Base-by-base conservation (phyloP, 2,329 filamentous ascomycete species). In the Aureobasidium subglaciale region DNA sequence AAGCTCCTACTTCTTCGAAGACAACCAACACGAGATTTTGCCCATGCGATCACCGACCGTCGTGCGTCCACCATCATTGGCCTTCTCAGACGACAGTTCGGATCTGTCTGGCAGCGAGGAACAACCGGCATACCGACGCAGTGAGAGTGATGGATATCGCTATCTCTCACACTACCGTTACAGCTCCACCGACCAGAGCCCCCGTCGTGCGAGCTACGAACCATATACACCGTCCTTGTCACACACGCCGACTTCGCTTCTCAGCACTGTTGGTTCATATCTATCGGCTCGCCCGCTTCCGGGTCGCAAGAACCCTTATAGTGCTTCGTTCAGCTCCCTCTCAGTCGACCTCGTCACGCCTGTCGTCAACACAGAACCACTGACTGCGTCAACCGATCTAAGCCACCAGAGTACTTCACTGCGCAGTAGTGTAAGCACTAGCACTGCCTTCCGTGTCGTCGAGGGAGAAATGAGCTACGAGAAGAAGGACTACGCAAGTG, bases 21-120 rank as follows among this genome's bases (percentile, higher is more conserved):
- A 70, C 16, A 62, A 68, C 53, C 43, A 56, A 15, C 64, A 66
- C 42, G 73, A 77, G 63, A 78, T 78, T 56, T 66, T 78, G 5
- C 72, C 74, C 16, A 73, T 72, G 56, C 70, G 72, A 38, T 77
- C 74, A 7, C 75, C 75, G 1, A 78, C 71, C n/a, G 60, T 74
- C 15, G 63, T 70, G 6, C 63, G 67, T 18, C 65, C 61, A 45
- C 64, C 56, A 57, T 69, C 63, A 61, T 59, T 68, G 58, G 68
- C 70, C 22, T 72, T 73, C 62, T 75, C 74, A 20, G 73, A 76
- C 42, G 73, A 76, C 41, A 59, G 70, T 30, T 71, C 70, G 4
- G 67, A 67, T 27, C 69, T 72, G 52, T 68, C 20, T 59, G 60
- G 55, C 41, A 41, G 56, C 30, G 56, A 61, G 5, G 25, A 40